These are phyloP conservation scores for Saccharomycopsis fermentans DNA, from an alignment of 805 yeast genomes.

Conservation along the genomic window DNA sequence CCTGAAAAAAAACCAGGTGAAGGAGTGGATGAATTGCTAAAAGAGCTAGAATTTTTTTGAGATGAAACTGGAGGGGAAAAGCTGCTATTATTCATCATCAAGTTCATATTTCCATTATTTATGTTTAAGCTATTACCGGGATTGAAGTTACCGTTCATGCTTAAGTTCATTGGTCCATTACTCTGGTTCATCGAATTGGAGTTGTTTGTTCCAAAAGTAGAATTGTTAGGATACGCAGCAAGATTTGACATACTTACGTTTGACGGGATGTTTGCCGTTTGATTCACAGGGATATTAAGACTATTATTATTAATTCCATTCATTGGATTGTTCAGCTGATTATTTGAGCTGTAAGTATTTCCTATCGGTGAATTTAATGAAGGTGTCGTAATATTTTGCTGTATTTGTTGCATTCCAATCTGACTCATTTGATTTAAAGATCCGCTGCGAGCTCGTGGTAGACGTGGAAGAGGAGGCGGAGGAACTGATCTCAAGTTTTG, in stretches of 20 bases:
- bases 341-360: neutral
- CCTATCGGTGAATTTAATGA: neutral
- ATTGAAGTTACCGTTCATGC: neutral
- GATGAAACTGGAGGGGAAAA: slow-evolving; percentile 4
- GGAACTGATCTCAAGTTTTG: slow-evolving; percentile 23
- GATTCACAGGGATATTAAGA: neutral
- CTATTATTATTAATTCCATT: neutral
- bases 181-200: neutral
- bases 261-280: neutral
- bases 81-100: neutral
- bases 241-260: neutral
- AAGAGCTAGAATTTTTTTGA: neutral
- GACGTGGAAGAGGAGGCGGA: slow-evolving; percentile 31
- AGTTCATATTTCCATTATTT: neutral
- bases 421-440: slow-evolving; percentile 18
- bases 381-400: neutral
- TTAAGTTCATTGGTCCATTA: neutral
- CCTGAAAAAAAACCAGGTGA: neutral
- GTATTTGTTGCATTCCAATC: neutral
- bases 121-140: neutral
- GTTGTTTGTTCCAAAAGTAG: neutral
- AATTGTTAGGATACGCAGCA: neutral
- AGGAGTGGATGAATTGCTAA: neutral
- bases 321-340: neutral
- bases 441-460: slow-evolving; percentile 30